Evolutionary conservation across 1,284 basidiomycete genomes (phyloP).

Genomic region (Irpex sp.): DNA sequence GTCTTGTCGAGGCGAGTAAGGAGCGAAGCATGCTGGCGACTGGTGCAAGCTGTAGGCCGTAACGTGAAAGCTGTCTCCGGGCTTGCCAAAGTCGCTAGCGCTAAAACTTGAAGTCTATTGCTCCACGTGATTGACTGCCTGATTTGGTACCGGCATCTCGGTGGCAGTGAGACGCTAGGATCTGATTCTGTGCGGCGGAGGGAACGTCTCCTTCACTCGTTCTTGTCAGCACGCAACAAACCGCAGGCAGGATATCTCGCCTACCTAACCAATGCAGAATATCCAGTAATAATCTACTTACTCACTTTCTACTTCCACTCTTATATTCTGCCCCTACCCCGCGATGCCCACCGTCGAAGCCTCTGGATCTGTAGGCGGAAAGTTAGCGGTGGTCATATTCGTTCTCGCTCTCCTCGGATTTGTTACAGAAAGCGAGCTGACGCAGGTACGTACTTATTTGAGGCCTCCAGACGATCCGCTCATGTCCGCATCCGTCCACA

Average conservation of each 20-base stretch:
- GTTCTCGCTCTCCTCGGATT: conserved; percentile 52
- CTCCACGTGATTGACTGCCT: neutral
- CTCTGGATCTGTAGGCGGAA: conserved; percentile 22
- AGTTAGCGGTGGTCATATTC: conserved; percentile 45
- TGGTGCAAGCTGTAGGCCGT: neutral
- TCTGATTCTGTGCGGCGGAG: neutral
- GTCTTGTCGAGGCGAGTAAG: conserved; percentile 53
- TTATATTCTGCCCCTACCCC: conserved; percentile 14
- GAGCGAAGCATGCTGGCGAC: conserved; percentile 53
- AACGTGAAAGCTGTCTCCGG: too few species aligned
- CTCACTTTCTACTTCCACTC: conserved; percentile 14
- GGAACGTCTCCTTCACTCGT: neutral
- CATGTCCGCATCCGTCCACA: conserved; percentile 21
- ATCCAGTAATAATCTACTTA: neutral
- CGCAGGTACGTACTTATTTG: conserved; percentile 44
- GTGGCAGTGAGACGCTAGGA: neutral
- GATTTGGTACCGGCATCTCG: neutral
- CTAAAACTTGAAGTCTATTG: neutral
- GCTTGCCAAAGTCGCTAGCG: too few species aligned
- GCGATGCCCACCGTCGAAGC: conserved; percentile 10
- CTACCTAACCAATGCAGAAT: neutral
- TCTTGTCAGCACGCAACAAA: neutral
- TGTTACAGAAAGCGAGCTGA: conserved; percentile 63
- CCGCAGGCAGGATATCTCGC: neutral
- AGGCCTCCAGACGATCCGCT: neutral